Base-by-base conservation (phyloP, 208 protist species). In the Polymyxa betae region DNA sequence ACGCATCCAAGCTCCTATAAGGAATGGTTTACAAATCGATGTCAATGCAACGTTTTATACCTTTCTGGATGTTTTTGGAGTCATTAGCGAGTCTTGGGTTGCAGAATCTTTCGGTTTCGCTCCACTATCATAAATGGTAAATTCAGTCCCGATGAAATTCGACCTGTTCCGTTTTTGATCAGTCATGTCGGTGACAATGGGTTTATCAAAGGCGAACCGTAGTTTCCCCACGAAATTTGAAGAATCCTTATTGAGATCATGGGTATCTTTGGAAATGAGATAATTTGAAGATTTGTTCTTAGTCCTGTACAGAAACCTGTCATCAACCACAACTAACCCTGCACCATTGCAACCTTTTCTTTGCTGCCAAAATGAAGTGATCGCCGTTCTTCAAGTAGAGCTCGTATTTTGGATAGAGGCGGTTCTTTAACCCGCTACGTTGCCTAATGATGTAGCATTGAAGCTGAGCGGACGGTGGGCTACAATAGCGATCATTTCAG, bases 251-350 rank as follows among this genome's bases (percentile, higher is more conserved):
- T 0, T 35, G 20, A 95, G 89, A 78, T 96, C 95, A 40, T 95
- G 88, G n/a, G 12, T 52, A 68, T 94, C 91, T 38, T 94, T 44
- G 0, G 93, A 94, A 88, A 96, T 92, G 35, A 94, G 46, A 88
- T 96, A 96, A 68, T 96, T 96, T 38, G 93, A 93, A n/a, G 92
- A 91, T 68, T 94, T 95, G 89, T 94, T 95, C 40, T 92, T 92
- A 5, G 38, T 41, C n/a, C 72, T 82, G 72, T 45, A 5, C 5
- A 5, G n/a, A 35, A 5, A 5, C 5, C 16, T 5, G 5, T 43
- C 72, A 43, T 40, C n/a, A 5, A 38, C 45, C 29, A 46, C 88
- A 40, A 60, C n/a, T n/a, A n/a, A n/a, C n/a, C n/a, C n/a, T n/a
- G n/a, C n/a, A n/a, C n/a, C n/a, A n/a, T n/a, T n/a, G n/a, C 0